A percentile compares a stretch with the other conserved stretches of the same genome.
These are phyloP conservation scores for Sclerospora graminicola DNA, from an alignment of 352 stramenopile species.

Conservation along the genomic window DNA sequence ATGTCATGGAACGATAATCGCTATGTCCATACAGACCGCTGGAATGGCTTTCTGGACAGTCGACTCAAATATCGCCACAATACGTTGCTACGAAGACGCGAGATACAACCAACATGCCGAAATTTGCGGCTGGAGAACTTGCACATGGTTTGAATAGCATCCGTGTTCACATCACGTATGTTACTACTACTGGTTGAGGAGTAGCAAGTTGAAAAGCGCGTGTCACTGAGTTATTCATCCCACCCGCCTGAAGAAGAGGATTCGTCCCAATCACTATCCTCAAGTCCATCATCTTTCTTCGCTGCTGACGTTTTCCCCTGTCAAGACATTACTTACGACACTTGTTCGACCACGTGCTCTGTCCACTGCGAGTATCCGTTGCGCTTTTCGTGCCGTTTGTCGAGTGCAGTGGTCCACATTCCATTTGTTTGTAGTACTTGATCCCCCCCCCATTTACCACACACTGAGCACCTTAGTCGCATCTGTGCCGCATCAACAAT, in stretches of 20 bases:
- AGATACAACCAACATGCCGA: too few species aligned
- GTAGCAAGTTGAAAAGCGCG: too few species aligned
- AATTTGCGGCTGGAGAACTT: too few species aligned
- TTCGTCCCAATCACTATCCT: conserved; percentile 36
- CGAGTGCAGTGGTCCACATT: conserved; percentile 48
- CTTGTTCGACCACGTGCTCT: conserved; percentile 1
- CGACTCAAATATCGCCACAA: too few species aligned
- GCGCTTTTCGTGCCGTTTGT: conserved; percentile 11
- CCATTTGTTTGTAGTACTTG: conserved; percentile 36
- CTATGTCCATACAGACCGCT: too few species aligned
- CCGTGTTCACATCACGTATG: too few species aligned
- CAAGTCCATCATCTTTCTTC: conserved; percentile 6
- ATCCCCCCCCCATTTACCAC: conserved; percentile 48
- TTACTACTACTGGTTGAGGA: too few species aligned
- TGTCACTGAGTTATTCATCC: conserved; percentile 26
- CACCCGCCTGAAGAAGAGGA: conserved; percentile 35
- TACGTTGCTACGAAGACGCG: too few species aligned
- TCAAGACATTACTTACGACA: conserved; percentile 9
- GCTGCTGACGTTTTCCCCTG: conserved; percentile 3
- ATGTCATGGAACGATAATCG: too few species aligned
- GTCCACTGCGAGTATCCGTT: conserved; percentile 1
- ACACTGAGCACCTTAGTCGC: conserved; percentile 35
- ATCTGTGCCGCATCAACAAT: conserved; percentile 61
- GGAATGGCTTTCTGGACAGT: too few species aligned
- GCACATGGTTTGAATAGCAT: too few species aligned